These are phyloP conservation scores for Pulveroboletus ravenelii DNA, from an alignment of 768 basidiomycete species.

Conservation along the genomic window DNA sequence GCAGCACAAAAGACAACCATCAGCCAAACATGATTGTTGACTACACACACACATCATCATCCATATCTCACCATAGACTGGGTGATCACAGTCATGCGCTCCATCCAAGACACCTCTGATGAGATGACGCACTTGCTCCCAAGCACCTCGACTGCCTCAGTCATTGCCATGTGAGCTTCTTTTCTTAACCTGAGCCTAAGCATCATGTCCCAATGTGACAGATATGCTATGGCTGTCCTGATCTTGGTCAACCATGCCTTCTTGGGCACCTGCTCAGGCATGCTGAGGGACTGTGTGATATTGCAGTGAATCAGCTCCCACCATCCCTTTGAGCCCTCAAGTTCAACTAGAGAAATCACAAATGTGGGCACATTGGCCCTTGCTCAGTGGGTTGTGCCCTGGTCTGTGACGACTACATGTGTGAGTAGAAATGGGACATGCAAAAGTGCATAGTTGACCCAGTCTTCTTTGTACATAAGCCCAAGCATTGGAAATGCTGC, in stretches of 20 bases:
- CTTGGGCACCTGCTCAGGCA: constrained; percentile 18
- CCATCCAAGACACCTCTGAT: constrained; percentile 52
- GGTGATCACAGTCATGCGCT: constrained; percentile 59
- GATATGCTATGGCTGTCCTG: constrained; percentile 59
- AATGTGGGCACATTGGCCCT: constrained; percentile 21
- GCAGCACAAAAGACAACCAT: neutral
- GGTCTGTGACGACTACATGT: constrained; percentile 72
- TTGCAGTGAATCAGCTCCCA: constrained; percentile 55
- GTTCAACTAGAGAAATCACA: constrained; percentile 41
- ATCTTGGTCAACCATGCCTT: constrained; percentile 16
- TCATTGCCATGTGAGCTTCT: constrained; percentile 56
- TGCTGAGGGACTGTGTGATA: constrained; percentile 42
- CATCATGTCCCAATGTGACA: constrained; percentile 54
- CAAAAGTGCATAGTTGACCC: constrained; percentile 68
- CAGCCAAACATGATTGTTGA: constrained; percentile 3
- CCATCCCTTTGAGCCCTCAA: constrained; percentile 53
- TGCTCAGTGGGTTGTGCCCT: constrained; percentile 53
- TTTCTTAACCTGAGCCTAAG: constrained; percentile 46
- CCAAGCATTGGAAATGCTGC: constrained; percentile 69
- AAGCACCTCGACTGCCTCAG: constrained; percentile 52
- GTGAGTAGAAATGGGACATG: constrained; percentile 71
- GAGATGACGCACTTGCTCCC: constrained; percentile 50
- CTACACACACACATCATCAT: neutral
- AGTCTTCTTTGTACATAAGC: constrained; percentile 68
- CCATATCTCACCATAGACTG: constrained; percentile 55